These are phyloP conservation scores for Chytridiales sp. DNA, from an alignment of 371 early-diverging fungal species.

Conservation along the genomic window DNA sequence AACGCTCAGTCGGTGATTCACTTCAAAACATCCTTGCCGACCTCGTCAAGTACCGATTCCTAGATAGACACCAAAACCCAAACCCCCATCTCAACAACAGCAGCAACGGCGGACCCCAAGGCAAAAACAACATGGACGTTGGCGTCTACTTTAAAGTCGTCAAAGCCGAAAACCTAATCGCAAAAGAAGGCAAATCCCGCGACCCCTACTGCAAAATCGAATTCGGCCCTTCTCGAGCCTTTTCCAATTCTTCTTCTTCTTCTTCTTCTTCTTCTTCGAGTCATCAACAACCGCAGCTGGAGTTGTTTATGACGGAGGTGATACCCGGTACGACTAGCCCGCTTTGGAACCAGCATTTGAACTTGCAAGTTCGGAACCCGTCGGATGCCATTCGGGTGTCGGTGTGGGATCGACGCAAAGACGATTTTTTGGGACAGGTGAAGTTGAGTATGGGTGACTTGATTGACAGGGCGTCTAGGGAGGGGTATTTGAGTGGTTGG, in stretches of 20 bases:
- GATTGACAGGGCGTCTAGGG: slow-evolving; percentile 22
- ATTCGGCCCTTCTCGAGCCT: slow-evolving; percentile 35
- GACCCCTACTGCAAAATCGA: slow-evolving; percentile 47
- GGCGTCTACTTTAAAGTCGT: slow-evolving; percentile 44
- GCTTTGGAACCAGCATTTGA: slow-evolving; percentile 45
- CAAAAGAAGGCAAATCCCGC: slow-evolving; percentile 45
- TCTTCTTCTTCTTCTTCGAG: too few relatives aligned
- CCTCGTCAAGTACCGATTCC: slow-evolving; percentile 30
- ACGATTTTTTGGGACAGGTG: slow-evolving; percentile 41
- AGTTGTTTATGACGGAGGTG: slow-evolving; percentile 38
- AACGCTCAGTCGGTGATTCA: slow-evolving; percentile 17
- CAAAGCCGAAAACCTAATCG: slow-evolving; percentile 37
- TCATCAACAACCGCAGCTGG: neutral
- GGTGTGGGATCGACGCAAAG: slow-evolving; percentile 42
- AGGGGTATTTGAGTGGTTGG: slow-evolving; percentile 33
- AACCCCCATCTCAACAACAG: neutral
- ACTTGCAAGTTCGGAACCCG: slow-evolving; percentile 18
- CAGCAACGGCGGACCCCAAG: neutral
- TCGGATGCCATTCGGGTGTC: slow-evolving; percentile 32
- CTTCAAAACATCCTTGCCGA: slow-evolving; percentile 38
- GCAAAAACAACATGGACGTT: too few relatives aligned
- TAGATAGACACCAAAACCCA: slow-evolving; percentile 14
- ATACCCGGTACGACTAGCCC: slow-evolving; percentile 29
- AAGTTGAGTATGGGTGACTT: slow-evolving; percentile 32
- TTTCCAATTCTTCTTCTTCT: slow-evolving; percentile 13